Conservation (phyloP, 352 stramenopile species). For the Sclerospora graminicola region DNA sequence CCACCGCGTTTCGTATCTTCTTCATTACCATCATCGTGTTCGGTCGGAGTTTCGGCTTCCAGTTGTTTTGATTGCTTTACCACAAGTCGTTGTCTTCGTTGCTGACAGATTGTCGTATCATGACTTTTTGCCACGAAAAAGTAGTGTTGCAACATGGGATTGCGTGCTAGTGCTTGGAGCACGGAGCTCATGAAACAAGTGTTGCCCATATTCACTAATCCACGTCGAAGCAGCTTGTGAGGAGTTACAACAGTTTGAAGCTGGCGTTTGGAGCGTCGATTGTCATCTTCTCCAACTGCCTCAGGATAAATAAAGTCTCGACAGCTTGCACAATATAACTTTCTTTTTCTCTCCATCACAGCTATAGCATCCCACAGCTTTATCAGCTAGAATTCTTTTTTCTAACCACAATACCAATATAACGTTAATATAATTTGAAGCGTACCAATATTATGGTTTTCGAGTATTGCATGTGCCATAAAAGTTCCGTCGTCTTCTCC, state of each 20-base stretch:
- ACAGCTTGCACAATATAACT: constrained; percentile 52
- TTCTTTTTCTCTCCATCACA: constrained; percentile 29
- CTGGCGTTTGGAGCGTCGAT: constrained; percentile 15
- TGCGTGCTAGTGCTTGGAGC: constrained; percentile 61
- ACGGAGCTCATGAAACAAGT: constrained; percentile 82
- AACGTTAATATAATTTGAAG: neutral
- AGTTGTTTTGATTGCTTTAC: constrained; percentile 17
- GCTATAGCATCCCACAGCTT: constrained; percentile 13
- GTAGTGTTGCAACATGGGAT: constrained; percentile 57
- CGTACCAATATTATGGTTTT: constrained; percentile 50
- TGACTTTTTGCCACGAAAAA: constrained; percentile 56
- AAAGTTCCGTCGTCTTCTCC: constrained; percentile 32
- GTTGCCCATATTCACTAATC: constrained; percentile 80
- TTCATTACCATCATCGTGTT: constrained; percentile 1
- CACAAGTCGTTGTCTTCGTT: constrained; percentile 26
- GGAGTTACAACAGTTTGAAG: constrained; percentile 6
- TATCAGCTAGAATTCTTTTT: neutral
- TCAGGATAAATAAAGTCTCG: constrained; percentile 54
- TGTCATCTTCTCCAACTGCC: constrained; percentile 5
- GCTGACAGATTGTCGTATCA: constrained; percentile 52
- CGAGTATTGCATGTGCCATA: constrained; percentile 50
- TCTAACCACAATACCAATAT: neutral
- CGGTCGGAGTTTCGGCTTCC: constrained; percentile 6
- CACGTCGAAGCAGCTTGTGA: constrained; percentile 26
- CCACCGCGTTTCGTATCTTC: constrained; percentile 1